A percentile compares a stretch with the other conserved stretches of the same genome.
These are phyloP conservation scores for Petunia secreta DNA, from an alignment of 257 asterid genomes.

Conservation along the genomic window DNA sequence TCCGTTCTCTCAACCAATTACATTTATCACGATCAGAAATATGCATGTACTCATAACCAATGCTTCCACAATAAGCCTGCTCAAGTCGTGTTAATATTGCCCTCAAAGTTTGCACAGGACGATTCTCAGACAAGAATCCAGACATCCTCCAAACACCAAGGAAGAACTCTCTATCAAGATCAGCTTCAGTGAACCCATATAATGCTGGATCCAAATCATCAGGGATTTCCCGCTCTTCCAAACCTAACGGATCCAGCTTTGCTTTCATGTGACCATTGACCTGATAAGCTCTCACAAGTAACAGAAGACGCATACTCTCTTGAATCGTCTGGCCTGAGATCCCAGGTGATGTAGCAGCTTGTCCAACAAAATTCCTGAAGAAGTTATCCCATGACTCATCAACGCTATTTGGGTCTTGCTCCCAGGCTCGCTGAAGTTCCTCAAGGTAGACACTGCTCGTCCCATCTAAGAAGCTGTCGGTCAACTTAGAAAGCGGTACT, in stretches of 20 bases:
- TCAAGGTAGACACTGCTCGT: conserved; percentile 47
- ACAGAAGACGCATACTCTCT: conserved; percentile 42
- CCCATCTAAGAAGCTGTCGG: conserved; percentile 44
- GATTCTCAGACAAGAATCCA: conserved; percentile 44
- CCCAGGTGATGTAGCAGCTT: conserved; percentile 42
- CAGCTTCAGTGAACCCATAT: conserved; percentile 44
- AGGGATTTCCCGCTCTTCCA: conserved; percentile 36
- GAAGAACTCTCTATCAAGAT: conserved; percentile 43
- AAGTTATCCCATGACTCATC: conserved; percentile 47
- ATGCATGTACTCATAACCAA: conserved; percentile 46
- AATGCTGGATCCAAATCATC: conserved; percentile 41
- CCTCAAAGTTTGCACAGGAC: conserved; percentile 44
- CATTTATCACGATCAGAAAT: conserved; percentile 42
- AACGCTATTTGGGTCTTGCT: conserved; percentile 43
- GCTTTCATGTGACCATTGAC: conserved; percentile 47
- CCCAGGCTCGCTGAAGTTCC: conserved; percentile 50
- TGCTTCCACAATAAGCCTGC: conserved; percentile 42
- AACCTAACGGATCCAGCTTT: conserved; percentile 39
- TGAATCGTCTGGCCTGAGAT: conserved; percentile 46
- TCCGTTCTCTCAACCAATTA: conserved; percentile 41
- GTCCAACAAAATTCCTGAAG: conserved; percentile 47
- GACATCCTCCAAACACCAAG: conserved; percentile 44
- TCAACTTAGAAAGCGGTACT: conserved; percentile 44
- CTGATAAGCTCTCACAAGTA: conserved; percentile 42
- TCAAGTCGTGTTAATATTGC: conserved; percentile 38